Evolutionary conservation across 2,329 filamentous ascomycete genomes (phyloP), one percentile per base, ranked within the genome.

Genomic region (Cytospora piceicola): DNA sequence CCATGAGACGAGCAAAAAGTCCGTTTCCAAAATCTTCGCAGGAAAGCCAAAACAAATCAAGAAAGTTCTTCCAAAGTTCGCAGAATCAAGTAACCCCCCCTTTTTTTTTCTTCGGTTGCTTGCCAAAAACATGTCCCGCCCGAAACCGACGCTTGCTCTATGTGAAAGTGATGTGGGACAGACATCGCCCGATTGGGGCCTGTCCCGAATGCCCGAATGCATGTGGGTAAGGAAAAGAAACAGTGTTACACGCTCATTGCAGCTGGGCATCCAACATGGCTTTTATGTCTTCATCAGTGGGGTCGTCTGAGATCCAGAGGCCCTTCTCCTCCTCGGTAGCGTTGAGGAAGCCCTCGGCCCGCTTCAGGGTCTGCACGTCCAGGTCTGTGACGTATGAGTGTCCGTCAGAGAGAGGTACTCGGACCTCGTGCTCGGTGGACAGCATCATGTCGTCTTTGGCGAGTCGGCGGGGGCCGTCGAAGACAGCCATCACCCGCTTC

Each of bases 401-500:
- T 73, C 87, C 87, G 74, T 92, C 90, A 29, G 86, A 86, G 22
- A 97, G 84, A 77, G 88, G 88, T 77, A 97, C 84, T 74, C 94
- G 92, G 46, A 98, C 93, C 79, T 99, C 95, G 73, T 95, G 94
- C 72, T 97, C 93, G 20, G 91, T 93, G 71, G 94, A 93, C 58
- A 99, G 88, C 93, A 97, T 96, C 93, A 98, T 95, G 79, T 99
- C 95, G 75, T 99, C 95, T 82, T 98, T 98, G 86, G 92, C 95
- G 58, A 99, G 84, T 52, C 94, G 89, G 61, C 94, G 88, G 20
- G 85, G 85, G 0, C 95, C 95, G 74, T 98, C 93, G 73, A 96
- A 99, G 24, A 96, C 92, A 69, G 93, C 93, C 73, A 98, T 84
- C 63, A 97, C 93, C 32, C 95, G 91, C 86, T 97, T 97, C 87